Percentiles rank a stretch among this genome's conserved stretches.
These are phyloP conservation scores for Didymella arachidicola DNA, from an alignment of 2,329 filamentous ascomycete species.

Conservation along the genomic window DNA sequence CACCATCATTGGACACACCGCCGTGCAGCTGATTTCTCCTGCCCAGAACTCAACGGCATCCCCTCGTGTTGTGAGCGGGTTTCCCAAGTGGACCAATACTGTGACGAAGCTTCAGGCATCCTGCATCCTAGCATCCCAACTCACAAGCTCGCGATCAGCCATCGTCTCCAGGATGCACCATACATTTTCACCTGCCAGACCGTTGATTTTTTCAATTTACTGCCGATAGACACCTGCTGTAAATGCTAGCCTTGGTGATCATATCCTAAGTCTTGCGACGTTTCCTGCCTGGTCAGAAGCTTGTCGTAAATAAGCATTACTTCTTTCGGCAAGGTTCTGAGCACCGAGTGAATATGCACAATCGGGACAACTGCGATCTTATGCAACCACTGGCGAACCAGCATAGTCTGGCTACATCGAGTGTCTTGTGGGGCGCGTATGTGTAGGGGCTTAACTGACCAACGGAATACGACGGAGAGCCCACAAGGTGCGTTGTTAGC, in stretches of 20 bases:
- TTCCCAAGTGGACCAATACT: neutral
- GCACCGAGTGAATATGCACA: slow-evolving; percentile 4
- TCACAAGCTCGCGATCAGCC: neutral
- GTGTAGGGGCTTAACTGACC: slow-evolving; percentile 12
- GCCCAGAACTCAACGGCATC: neutral
- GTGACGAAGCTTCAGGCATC: neutral
- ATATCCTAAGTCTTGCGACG: neutral
- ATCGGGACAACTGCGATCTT: neutral
- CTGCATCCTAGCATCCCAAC: neutral
- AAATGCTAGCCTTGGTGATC: neutral
- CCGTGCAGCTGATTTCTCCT: neutral
- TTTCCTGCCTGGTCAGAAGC: slow-evolving; percentile 18
- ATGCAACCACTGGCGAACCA: slow-evolving; percentile 2
- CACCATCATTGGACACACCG: neutral
- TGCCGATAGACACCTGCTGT: neutral
- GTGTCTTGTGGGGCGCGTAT: slow-evolving; percentile 3
- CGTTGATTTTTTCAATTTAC: neutral
- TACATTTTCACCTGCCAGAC: neutral
- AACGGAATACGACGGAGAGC: slow-evolving; percentile 13
- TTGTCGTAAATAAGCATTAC: slow-evolving; percentile 24
- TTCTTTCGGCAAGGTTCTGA: slow-evolving; percentile 3
- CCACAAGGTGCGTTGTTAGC: slow-evolving; percentile 4
- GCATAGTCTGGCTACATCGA: neutral
- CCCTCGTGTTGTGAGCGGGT: slow-evolving; percentile 1
- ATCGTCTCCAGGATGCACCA: neutral